Base-by-base conservation (phyloP, 108 stramenopile genomes). In the Pelagomonas calceolata region DNA sequence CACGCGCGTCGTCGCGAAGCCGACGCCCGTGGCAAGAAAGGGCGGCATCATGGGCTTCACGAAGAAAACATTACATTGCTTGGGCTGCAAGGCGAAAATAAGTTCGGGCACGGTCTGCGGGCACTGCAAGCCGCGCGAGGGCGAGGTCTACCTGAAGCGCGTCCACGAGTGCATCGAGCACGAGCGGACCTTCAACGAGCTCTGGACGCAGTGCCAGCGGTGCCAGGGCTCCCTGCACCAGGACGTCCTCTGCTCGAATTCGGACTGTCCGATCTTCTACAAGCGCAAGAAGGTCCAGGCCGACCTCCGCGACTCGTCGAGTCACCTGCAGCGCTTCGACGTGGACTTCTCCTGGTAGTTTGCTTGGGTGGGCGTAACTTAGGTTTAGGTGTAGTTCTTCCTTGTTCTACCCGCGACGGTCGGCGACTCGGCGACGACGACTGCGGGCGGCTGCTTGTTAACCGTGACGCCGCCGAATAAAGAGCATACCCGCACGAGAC, bases 41-140 rank as follows among this genome's bases (percentile, higher is more conserved):
- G 96, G 96, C 74, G 94, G 94, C 65, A 86, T 99, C 76, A 96
- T 94, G 92, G 92, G 88, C 85, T 99, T 97, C 73, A 93, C 98
- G 34, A 86, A 91, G 68, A 98, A 96, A 79, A 89, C 85, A 68
- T 91, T 89, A 21, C 91, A 89, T 66, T 99, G 98, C 79, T 82
- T 99, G 75, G 96, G 95, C 31, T 99, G 98, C 86, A 95, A 94
- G 76, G 87, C 90, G 0, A 67, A 80, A 30, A 92, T 98, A 26
- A 80, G 80, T 33, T 85, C 88, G 63, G 92, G 94, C 30, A 90
- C 91, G 64, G 76, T 99, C 32, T 99, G 97, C 83, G 84, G 84
- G 67, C 88, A 93, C 78, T 97, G 96, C 76, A 51, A 77, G 34
- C 88, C 92, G 0, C 76, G 79, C 63, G 92, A 95, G 76, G 90